Conservation (phyloP, 1,284 basidiomycete species). For the Moesziomyces sp. region DNA sequence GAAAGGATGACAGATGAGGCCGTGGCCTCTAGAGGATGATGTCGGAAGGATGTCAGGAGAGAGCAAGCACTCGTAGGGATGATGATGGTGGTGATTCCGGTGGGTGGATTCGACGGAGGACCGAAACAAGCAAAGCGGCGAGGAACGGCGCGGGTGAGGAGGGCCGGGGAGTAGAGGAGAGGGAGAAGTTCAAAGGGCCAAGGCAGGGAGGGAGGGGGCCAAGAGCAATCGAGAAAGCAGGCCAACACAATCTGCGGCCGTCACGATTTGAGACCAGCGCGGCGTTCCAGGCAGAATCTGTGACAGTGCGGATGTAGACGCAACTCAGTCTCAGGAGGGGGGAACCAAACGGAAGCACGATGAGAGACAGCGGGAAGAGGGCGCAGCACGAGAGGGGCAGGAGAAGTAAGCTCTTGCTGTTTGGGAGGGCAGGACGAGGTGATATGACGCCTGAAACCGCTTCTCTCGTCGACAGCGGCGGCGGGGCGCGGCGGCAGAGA, state of each 20-base stretch:
- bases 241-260: not conserved
- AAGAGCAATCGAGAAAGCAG: not conserved
- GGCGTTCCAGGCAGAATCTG: not conserved
- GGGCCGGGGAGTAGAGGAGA: not conserved
- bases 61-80: conserved; percentile 4
- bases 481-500: not conserved
- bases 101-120: not conserved
- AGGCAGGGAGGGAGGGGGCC: not conserved
- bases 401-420: conserved; percentile 5
- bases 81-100: conserved; percentile 6
- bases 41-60: not conserved
- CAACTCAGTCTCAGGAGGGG: not conserved
- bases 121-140: conserved; percentile 7
- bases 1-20: conserved; percentile 11
- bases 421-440: not conserved
- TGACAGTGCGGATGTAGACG: not conserved
- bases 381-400: not conserved
- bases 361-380: not conserved
- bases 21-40: not conserved
- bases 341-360: not conserved
- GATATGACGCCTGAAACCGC: conserved; percentile 9
- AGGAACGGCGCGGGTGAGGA: not conserved
- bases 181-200: conserved; percentile 21
- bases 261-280: not conserved
- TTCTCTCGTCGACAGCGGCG: not conserved